Base-by-base conservation (phyloP, 495 filamentous ascomycete species). In the Lasiosphaeriaceae sp. region DNA sequence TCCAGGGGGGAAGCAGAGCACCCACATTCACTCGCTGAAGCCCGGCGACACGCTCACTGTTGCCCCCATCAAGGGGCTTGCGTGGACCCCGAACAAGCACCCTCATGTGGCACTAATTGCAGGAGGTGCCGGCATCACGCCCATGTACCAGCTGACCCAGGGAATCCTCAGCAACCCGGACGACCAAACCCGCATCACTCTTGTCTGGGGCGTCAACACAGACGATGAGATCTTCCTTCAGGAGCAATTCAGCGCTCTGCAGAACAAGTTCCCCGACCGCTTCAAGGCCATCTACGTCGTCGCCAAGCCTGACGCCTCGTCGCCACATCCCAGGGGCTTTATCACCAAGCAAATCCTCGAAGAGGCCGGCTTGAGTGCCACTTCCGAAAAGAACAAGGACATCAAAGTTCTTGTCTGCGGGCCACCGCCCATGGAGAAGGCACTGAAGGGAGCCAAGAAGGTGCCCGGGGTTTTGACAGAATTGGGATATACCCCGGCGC, bases 401-500 rank as follows among this genome's bases (percentile, higher is more conserved):
- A 71, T 71, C 3, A 86, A 86, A 64, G 78, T 89, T 8, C 84
- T 89, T 60, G 75, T 89, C 4, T 88, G 85, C 59, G 86, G 86
- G 1, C 83, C 84, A 20, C 82, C 82, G 29, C 76, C 76, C 2
- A 85, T 88, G 83, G 81, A 86, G 66, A 69, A 70, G 41, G 71
- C 81, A 3, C 66, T 88, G 54, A 74, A 77, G 48, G 83, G 81
- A 5, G 69, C 58, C 22, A 60, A 68, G 55, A 35, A 50, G 20
- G 59, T 67, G 14, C 46, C 53, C 11, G 82, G 81, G 0, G 72
- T 84, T 62, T 49, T 85, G 66, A 58, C 61, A 2, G 59, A 80
- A 60, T 58, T 86, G 64, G 83, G 83, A 17, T 84, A 77, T 59
- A 61, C 49, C 12, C 81, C 79, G 60, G 76, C 76, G 50, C 80